Evolutionary conservation across 306 rosid species (phyloP).

Genomic region (Bauhinia variegata): DNA sequence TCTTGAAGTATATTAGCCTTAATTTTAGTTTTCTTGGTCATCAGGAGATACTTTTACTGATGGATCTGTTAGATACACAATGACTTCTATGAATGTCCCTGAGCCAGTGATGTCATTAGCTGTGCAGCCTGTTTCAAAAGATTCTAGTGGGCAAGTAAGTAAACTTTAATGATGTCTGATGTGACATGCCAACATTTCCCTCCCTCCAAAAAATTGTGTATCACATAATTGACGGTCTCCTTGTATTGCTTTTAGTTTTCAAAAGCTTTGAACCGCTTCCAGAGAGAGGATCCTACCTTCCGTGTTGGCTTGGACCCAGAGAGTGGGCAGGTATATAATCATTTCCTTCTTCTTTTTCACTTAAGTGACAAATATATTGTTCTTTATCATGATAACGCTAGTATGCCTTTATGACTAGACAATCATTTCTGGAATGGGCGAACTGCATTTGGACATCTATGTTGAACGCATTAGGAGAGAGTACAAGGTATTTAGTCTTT

Average conservation of each 20-base stretch:
- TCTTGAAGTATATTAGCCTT: conserved; percentile 2
- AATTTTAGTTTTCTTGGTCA: conserved; percentile 32
- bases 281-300: conserved; percentile 96
- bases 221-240: conserved; percentile 26
- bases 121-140: conserved; percentile 94
- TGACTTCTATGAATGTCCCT: conserved; percentile 99
- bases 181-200: conserved; percentile 14
- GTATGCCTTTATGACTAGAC: conserved; percentile 56
- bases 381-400: conserved; percentile 6
- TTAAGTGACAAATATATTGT: conserved; percentile 21
- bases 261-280: conserved; percentile 97
- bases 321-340: conserved; percentile 83
- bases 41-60: conserved; percentile 98
- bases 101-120: conserved; percentile 99
- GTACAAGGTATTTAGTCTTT: conserved; percentile 64
- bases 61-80: conserved; percentile 87
- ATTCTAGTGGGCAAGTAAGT: conserved; percentile 97
- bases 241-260: conserved; percentile 65
- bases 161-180: conserved; percentile 22
- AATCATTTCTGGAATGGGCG: conserved; percentile 99
- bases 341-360: neutral
- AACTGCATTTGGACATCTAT: conserved; percentile 92
- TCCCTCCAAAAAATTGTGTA: neutral
- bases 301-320: conserved; percentile 97
- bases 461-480: conserved; percentile 96